Conservation (phyloP, 2,329 filamentous ascomycete genomes). For the Domatiomyces globalis region DNA sequence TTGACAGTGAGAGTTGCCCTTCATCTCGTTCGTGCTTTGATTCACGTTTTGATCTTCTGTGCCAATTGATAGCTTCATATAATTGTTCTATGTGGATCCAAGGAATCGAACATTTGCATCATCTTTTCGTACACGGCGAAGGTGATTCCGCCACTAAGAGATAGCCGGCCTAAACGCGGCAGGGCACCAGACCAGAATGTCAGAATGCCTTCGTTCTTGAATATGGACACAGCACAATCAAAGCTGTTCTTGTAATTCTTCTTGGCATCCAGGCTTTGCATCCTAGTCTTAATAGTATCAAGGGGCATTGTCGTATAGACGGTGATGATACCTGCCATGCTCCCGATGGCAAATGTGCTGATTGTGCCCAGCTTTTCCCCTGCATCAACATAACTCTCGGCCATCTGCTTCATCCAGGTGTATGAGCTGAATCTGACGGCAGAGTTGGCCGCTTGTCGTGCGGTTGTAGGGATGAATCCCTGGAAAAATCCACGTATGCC, state of each 20-base stretch:
- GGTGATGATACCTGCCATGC: slow-evolving; percentile 76
- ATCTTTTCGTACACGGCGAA: slow-evolving; percentile 98
- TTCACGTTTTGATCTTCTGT: neutral
- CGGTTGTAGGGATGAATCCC: slow-evolving; percentile 88
- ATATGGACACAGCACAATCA: slow-evolving; percentile 66
- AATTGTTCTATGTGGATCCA: slow-evolving; percentile 75
- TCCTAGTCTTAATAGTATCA: slow-evolving; percentile 92
- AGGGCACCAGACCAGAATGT: slow-evolving; percentile 92
- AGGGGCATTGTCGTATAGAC: slow-evolving; percentile 58
- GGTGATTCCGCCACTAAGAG: slow-evolving; percentile 89
- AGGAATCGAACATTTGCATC: slow-evolving; percentile 66
- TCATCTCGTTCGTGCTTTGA: neutral
- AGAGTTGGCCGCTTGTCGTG: slow-evolving; percentile 85
- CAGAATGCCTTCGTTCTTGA: slow-evolving; percentile 73
- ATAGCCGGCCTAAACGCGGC: slow-evolving; percentile 67
- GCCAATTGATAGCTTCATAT: slow-evolving; percentile 37
- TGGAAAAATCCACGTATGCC: slow-evolving; percentile 91
- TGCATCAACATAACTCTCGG: slow-evolving; percentile 79
- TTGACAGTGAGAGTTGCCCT: neutral
- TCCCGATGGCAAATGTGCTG: slow-evolving; percentile 83
- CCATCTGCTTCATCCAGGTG: slow-evolving; percentile 77
- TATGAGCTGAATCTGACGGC: slow-evolving; percentile 85
- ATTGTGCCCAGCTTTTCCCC: slow-evolving; percentile 84
- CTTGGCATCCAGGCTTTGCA: slow-evolving; percentile 88
- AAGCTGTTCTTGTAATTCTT: slow-evolving; percentile 74